Percentiles rank a stretch among this genome's conserved stretches.
Evolutionary conservation across 73 alveolate genomes (phyloP).

Genomic region (Paramecium pentaurelia): DNA sequence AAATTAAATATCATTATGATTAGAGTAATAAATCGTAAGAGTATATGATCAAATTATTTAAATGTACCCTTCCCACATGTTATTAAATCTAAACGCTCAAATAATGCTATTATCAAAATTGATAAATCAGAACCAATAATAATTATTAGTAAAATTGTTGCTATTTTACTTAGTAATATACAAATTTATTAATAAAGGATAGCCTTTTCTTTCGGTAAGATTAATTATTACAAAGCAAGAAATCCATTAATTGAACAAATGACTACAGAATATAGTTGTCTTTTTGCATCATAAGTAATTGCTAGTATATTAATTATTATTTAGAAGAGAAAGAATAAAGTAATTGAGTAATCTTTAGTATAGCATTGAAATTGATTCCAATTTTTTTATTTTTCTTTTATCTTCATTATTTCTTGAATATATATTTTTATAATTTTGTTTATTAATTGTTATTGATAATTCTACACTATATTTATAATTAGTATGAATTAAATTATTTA

Average conservation of each 20-base stretch:
- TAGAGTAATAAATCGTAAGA: neutral
- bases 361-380: neutral
- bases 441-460: neutral
- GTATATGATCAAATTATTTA: neutral
- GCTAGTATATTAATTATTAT: neutral
- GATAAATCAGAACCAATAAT: neutral
- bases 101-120: neutral
- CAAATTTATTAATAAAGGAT: neutral
- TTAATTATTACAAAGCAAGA: neutral
- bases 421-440: neutral
- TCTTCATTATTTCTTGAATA: neutral
- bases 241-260: neutral
- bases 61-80: neutral
- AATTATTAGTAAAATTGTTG: neutral
- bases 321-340: neutral
- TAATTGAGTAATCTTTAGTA: neutral
- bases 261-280: neutral
- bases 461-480: neutral
- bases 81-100: neutral
- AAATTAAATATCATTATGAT: neutral
- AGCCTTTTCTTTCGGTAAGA: neutral
- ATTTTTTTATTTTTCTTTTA: neutral
- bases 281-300: neutral
- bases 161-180: neutral
- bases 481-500: neutral